Base-by-base conservation (phyloP, 1,284 basidiomycete genomes). In the Boletus semigastroideus region DNA sequence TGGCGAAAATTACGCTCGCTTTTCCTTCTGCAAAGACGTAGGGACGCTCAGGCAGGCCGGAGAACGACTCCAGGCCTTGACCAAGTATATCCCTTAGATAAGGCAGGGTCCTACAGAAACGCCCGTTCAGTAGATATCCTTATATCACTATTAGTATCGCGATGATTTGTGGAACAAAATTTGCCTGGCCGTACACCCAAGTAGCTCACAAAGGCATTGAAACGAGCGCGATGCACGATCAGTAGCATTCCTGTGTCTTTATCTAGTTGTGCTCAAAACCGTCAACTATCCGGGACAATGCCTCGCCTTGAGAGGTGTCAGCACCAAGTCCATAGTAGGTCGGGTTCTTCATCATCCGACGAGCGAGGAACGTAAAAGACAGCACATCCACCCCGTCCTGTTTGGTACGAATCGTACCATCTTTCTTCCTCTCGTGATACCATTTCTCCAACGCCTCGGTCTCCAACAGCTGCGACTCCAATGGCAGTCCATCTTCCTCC, bases 21-120 rank as follows among this genome's bases (percentile, higher is more conserved):
- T 98, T 68, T 87, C 92, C 2, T 97, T 96, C 77, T 96, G 94
- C 78, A 97, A 97, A 67, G 94, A 97, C 63, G 60, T 84, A 25
- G 91, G 91, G 40, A 93, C 91, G 1, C 77, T 98, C 34, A 82
- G 78, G 59, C 75, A 74, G 37, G 94, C 94, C 17, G 86, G 85
- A 30, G 86, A 92, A 63, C 82, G 91, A 20, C 73, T 98, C 41
- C 79, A 87, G 66, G 75, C 74, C 17, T 75, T 98, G 58, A 83
- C 82, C 63, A 82, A 91, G 54, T 94, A 80, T 70, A 74, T 90
- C 41, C 55, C 49, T 46, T 67, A 62, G 54, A 56, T 11, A 16
- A 40, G 45, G 49, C 12, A 3, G 19, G 31, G 7, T 16, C 28
- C 37, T 19, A 9, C 2, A 14, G n/a, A 16, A 39, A 39, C 7